phyloP scores from a whole-genome alignment of 2,329 filamentous ascomycete species.

The Epichloe hybrida region DNA sequence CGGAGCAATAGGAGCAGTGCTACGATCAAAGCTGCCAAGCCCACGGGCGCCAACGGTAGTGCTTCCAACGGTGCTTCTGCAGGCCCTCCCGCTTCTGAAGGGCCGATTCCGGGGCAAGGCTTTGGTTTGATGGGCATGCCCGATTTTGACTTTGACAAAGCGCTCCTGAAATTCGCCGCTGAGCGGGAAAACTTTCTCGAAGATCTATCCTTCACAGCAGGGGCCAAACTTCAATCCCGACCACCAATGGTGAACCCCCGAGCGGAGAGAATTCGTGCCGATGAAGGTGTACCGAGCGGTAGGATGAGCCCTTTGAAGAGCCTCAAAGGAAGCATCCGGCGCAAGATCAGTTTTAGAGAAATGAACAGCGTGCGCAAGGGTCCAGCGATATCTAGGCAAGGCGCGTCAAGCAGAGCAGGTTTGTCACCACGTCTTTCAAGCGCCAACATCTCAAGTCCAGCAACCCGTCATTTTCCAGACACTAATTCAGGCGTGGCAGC shows the following conservation, averaged over 20 bases:
- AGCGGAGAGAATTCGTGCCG: conserved; percentile 67
- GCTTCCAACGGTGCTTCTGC: conserved; percentile 15
- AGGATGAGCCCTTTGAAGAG: conserved; percentile 43
- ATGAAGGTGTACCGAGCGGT: conserved; percentile 45
- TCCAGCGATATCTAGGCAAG: conserved; percentile 59
- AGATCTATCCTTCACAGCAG: conserved; percentile 78
- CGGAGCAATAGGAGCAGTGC: conserved; percentile 53
- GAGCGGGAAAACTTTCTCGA: conserved; percentile 89
- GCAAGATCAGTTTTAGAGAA: conserved; percentile 84
- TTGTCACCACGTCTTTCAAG: conserved; percentile 9
- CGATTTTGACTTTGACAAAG: conserved; percentile 88
- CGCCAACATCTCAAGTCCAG: background rate
- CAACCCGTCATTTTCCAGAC: background rate
- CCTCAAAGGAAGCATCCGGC: conserved; percentile 73
- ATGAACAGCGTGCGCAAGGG: conserved; percentile 93
- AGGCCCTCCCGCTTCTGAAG: conserved; percentile 1
- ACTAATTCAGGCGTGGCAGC: conserved; percentile 23
- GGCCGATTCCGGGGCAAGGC: background rate
- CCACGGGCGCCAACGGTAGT: conserved; percentile 13
- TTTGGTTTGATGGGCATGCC: conserved; percentile 18
- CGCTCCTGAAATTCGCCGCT: conserved; percentile 86
- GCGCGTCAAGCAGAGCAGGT: conserved; percentile 38
- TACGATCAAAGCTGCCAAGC: conserved; percentile 39
- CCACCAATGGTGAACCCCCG: conserved; percentile 61
- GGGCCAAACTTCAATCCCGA: conserved; percentile 57